phyloP scores from a whole-genome alignment of 2,329 filamentous ascomycete genomes.

The Paracorniculantispora psalliotae region DNA sequence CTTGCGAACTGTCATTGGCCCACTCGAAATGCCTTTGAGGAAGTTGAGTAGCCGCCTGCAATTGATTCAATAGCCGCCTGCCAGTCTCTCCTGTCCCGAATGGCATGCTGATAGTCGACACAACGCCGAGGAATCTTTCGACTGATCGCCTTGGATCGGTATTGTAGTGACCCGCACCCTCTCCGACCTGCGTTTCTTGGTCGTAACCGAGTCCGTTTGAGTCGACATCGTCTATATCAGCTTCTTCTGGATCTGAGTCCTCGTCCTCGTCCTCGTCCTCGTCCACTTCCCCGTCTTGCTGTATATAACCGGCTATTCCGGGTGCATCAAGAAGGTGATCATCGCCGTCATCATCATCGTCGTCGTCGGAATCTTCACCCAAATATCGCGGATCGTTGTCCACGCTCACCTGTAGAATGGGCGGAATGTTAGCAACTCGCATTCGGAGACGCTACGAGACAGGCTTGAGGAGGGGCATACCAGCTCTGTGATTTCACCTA shows the following conservation, averaged over 20 bases:
- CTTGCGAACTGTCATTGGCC: slow-evolving; percentile 35
- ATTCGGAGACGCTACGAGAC: not conserved
- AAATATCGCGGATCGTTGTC: slow-evolving; percentile 59
- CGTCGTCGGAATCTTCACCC: slow-evolving; percentile 20
- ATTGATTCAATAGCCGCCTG: not conserved
- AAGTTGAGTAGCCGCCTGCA: not conserved
- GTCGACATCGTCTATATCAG: slow-evolving; percentile 51
- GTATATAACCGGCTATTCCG: not conserved
- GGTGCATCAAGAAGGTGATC: not conserved
- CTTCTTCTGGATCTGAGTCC: slow-evolving; percentile 54
- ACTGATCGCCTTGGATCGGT: slow-evolving; percentile 34
- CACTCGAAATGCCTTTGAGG: slow-evolving; percentile 28
- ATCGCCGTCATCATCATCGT: not conserved
- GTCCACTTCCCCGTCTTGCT: not conserved
- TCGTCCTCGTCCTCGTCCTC: not conserved
- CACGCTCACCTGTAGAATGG: slow-evolving; percentile 40
- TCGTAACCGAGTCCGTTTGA: slow-evolving; percentile 38
- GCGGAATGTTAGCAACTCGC: not conserved
- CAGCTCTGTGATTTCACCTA: slow-evolving; percentile 77
- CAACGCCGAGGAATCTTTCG: slow-evolving; percentile 40
- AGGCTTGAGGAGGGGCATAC: slow-evolving; percentile 45
- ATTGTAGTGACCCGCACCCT: slow-evolving; percentile 25
- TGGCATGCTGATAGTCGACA: slow-evolving; percentile 31
- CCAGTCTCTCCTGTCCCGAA: not conserved
- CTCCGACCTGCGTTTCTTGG: slow-evolving; percentile 29